These are phyloP conservation scores for Sapria himalayana DNA, from an alignment of 345 rosid species.

Conservation along the genomic window DNA sequence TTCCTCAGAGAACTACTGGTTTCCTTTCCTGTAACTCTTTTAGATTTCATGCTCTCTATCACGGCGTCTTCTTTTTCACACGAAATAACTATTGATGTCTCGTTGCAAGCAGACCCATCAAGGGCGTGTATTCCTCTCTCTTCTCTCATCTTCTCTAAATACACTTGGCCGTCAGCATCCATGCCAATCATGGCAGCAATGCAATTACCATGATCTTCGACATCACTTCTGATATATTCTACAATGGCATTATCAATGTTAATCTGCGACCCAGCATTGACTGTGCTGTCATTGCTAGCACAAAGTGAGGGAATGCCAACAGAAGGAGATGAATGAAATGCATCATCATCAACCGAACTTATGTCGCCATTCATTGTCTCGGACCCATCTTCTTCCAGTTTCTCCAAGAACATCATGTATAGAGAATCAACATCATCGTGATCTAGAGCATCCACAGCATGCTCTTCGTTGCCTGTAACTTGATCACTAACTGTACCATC, in stretches of 20 bases:
- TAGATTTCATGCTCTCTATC: slow-evolving; percentile 2
- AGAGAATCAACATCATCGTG: slow-evolving; percentile 11
- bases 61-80: not conserved
- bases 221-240: no score
- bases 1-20: not conserved
- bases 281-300: no score
- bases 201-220: no score
- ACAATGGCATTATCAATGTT: no score
- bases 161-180: no score
- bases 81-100: not conserved
- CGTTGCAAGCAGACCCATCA: slow-evolving; percentile 7
- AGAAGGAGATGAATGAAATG: no score
- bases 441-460: not conserved
- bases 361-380: no score
- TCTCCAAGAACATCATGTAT: slow-evolving; percentile 18
- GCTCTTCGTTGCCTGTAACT: not conserved
- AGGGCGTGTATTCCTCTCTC: slow-evolving; percentile 12
- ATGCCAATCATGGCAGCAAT: no score
- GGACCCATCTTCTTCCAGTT: slow-evolving; percentile 13
- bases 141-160: not conserved
- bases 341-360: no score
- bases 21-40: not conserved
- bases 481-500: not conserved
- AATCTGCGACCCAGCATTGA: no score
- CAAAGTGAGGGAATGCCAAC: no score